Evolutionary conservation across 73 alveolate species (phyloP), one percentile per base, ranked within the genome.

Genomic region (Stentor coeruleus): DNA sequence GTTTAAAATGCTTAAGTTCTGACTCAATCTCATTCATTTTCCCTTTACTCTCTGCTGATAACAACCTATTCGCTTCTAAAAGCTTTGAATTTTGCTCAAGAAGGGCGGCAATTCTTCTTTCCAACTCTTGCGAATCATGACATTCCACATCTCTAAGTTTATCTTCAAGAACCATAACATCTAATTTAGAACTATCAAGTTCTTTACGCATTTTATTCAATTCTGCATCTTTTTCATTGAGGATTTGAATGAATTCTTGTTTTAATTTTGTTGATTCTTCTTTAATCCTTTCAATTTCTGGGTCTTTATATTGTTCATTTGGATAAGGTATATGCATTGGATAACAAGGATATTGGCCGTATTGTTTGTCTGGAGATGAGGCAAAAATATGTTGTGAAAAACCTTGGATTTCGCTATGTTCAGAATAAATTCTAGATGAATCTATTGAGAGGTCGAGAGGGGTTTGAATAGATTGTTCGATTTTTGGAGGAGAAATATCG

Each of bases 371-470:
- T 11, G 66, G 66, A 49, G 66, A 49, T 49, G 66, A 49, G 6
- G 66, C 66, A 20, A 49, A 49, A 49, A 49, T 49, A 49, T 49
- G 66, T 20, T 49, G 66, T 6, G 66, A 49, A 49, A 49, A 49
- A 49, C 66, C 66, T 49, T 49, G 66, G 66, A 49, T 49, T 49
- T 49, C 66, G 20, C 66, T 49, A 20, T 49, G 66, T 49, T 49
- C 66, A 11, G 66, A 49, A 20, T 49, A 49, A 11, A 49, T 11
- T 11, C 66, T 6, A 49, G 66, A 49, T 6, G 66, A 49, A 11
- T 49, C 66, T 49, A 49, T 20, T 49, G 66, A 49, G 66, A 49
- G 6, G 28, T 49, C 66, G 6, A 11, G 66, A 49, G 66, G 66
- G 66, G 66, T 49, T 49, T 6, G 66, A 49, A 20, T 6, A 20